Evolutionary conservation across 2,329 filamentous ascomycete genomes (phyloP).

Genomic region (Rosellinia necatrix): DNA sequence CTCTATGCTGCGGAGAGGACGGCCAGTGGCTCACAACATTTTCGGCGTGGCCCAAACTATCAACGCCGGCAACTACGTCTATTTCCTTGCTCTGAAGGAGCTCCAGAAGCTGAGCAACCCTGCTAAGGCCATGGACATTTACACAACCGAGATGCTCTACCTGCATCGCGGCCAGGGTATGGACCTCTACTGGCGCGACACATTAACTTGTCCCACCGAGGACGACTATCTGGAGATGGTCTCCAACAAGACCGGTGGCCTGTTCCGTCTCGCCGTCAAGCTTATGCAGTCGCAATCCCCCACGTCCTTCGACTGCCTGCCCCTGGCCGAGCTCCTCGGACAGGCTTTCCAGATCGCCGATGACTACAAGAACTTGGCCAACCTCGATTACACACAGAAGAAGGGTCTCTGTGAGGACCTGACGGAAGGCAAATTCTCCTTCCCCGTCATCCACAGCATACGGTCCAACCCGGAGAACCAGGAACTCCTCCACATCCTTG

Average conservation of each 20-base stretch:
- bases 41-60: conserved; percentile 88
- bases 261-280: conserved; percentile 83
- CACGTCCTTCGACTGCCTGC: conserved; percentile 68
- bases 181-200: conserved; percentile 90
- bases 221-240: conserved; percentile 94
- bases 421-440: conserved; percentile 96
- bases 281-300: conserved; percentile 80
- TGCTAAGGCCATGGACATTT: conserved; percentile 66
- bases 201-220: conserved; percentile 80
- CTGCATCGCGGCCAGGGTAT: conserved; percentile 89
- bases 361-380: conserved; percentile 89
- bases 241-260: conserved; percentile 84
- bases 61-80: conserved; percentile 88
- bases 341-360: conserved; percentile 89
- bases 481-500: conserved; percentile 88
- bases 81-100: conserved; percentile 79
- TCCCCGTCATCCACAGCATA: conserved; percentile 93
- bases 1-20: conserved; percentile 74
- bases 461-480: conserved; percentile 74
- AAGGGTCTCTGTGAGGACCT: conserved; percentile 96
- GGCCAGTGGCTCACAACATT: conserved; percentile 82
- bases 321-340: conserved; percentile 83
- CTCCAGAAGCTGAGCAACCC: conserved; percentile 72
- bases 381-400: conserved; percentile 77
- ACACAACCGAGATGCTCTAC: conserved; percentile 81